Base-by-base conservation (phyloP, 2,329 filamentous ascomycete genomes). In the Sarocladium kiliense region DNA sequence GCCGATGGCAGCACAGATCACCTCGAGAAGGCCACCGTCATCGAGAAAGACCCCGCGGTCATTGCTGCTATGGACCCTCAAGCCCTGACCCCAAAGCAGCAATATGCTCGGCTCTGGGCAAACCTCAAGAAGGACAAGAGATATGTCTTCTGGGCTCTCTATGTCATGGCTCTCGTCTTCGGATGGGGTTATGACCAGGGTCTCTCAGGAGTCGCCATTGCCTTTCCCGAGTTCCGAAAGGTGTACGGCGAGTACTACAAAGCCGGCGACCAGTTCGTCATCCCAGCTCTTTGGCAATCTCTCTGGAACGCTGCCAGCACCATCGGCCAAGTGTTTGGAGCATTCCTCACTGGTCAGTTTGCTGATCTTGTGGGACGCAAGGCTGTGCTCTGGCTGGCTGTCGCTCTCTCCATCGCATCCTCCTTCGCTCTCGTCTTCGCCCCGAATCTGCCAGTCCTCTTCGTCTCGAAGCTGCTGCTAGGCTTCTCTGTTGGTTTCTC, bases 231-330 rank as follows among this genome's bases (percentile, higher is more conserved):
- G 34, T 70, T 71, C 14, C 58, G 66, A 32, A 63, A 68, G 53
- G 64, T 60, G 1, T 70, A 69, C 16, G 68, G 68, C 10, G 59
- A 69, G 14, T 70, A 68, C 53, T 69, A 67, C 23, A 57, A 59
- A 0, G 59, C 62, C 1, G 66, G 64, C 3, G 63, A 66, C 25
- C 62, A 63, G 30, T 66, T 57, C 50, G 63, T 70, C 6, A 70
- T 71, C 34, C 68, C 68, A 0, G 68, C 69, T 1, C 62, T 70
- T 0, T 71, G 68, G 67, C 68, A 71, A 55, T 68, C 67, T 42
- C 64, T 71, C 7, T 70, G 68, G 68, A 71, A 70, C 51, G 67
- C 68, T 3, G 68, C 67, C 5, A 68, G 64, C 26, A 70, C 67
- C 5, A 71, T 71, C 6, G 68, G 68, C 0, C 64, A 66, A 23